phyloP scores from a whole-genome alignment of 169 alveolate genomes.

The Plasmodium billcollinsi region DNA sequence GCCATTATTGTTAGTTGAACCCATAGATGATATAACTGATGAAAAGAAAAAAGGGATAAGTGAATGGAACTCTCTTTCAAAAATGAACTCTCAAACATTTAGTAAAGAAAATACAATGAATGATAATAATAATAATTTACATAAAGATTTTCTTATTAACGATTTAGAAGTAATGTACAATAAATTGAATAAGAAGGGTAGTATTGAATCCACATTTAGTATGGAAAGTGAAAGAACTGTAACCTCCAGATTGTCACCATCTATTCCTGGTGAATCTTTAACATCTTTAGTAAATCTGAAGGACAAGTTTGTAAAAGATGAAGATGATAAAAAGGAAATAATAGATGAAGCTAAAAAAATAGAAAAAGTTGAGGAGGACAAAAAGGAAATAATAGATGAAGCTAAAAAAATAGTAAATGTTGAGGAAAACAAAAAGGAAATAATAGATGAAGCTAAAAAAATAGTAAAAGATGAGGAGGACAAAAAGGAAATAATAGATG shows the following conservation, averaged over 20 bases:
- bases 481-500: background rate
- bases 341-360: background rate
- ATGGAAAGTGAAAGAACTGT: slow-evolving; percentile 18
- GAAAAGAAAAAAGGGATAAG: background rate
- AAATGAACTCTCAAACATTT: background rate
- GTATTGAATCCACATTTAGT: slow-evolving; percentile 31
- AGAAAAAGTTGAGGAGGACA: background rate
- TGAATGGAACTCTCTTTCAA: background rate
- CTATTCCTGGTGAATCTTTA: background rate
- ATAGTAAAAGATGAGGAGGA: background rate
- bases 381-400: background rate
- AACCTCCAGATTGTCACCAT: slow-evolving; percentile 8
- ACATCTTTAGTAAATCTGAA: background rate
- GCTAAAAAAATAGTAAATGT: background rate
- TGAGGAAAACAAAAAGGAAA: background rate
- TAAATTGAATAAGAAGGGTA: slow-evolving; percentile 1
- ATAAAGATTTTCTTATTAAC: slow-evolving; percentile 12
- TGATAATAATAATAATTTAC: background rate
- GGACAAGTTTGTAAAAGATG: background rate
- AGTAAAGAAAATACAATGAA: slow-evolving; percentile 8
- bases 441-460: background rate
- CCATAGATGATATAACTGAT: slow-evolving; percentile 20
- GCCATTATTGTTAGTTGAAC: slow-evolving; percentile 56
- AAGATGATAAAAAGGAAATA: background rate
- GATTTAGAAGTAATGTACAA: slow-evolving; percentile 29